These are phyloP conservation scores for Saccharomycopsis capsularis DNA, from an alignment of 805 yeast genomes.

Conservation along the genomic window DNA sequence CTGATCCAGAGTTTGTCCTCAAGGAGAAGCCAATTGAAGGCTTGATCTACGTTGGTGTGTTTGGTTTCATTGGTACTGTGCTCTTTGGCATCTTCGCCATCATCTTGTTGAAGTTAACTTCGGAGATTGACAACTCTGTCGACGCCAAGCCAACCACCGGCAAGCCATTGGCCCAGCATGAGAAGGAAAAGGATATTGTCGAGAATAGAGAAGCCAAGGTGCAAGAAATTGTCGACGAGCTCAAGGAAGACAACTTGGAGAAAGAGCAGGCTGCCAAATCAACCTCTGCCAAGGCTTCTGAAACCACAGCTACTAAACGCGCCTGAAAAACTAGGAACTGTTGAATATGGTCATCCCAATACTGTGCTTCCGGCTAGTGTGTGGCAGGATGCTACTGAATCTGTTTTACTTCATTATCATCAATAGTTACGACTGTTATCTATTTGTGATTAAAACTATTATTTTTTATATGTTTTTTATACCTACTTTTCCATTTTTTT, in stretches of 20 bases:
- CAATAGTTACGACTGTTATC: no score
- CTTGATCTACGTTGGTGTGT: conserved; percentile 38
- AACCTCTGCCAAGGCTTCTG: conserved; percentile 14
- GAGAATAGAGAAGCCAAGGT: conserved; percentile 5
- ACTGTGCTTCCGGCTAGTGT: no score
- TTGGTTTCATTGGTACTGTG: conserved; percentile 36
- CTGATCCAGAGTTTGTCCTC: conserved; percentile 40
- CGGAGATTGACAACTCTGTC: conserved; percentile 15
- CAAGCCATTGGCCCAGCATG: conserved; percentile 4
- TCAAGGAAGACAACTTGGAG: not conserved
- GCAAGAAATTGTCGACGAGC: conserved; percentile 5
- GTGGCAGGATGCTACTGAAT: no score
- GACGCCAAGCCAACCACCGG: conserved; percentile 6
- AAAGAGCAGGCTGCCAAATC: conserved; percentile 9
- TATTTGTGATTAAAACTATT: no score
- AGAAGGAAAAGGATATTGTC: conserved; percentile 4
- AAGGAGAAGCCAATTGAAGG: conserved; percentile 44
- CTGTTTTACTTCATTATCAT: no score
- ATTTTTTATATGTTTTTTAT: no score
- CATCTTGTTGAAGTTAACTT: conserved; percentile 22
- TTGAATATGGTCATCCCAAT: no score
- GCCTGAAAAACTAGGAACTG: no score
- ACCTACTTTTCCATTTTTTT: no score
- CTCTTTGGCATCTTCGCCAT: conserved; percentile 38
- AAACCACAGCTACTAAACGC: conserved; percentile 19